These are phyloP conservation scores for Coemansia sp. DNA, from an alignment of 192 early-diverging fungal genomes.

Conservation along the genomic window DNA sequence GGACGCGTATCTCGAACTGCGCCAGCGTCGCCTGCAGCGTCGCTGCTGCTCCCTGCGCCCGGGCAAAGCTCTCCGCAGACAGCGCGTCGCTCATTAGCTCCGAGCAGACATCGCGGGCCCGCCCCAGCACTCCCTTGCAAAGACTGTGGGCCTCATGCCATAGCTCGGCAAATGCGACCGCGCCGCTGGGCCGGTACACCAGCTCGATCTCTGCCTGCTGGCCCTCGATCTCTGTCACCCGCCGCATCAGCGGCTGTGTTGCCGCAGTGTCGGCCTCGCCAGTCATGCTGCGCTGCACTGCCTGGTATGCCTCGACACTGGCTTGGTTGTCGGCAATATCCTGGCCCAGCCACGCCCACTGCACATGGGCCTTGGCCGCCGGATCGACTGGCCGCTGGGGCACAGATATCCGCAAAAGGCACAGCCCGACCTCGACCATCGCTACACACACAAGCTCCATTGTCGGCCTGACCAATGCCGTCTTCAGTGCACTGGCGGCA, in stretches of 20 bases:
- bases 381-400: slow-evolving; percentile 82
- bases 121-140: slow-evolving; percentile 3
- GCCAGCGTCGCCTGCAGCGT: slow-evolving; percentile 22
- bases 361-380: slow-evolving; percentile 63
- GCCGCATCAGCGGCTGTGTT: slow-evolving; percentile 2
- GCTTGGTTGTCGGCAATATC: slow-evolving; percentile 47
- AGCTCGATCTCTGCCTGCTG: slow-evolving; percentile 32
- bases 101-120: slow-evolving; percentile 3
- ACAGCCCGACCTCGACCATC: slow-evolving; percentile 41
- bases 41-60: background rate
- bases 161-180: slow-evolving; percentile 31
- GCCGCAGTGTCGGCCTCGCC: slow-evolving; percentile 46
- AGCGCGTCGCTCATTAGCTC: background rate
- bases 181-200: slow-evolving; percentile 24
- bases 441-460: slow-evolving; percentile 1
- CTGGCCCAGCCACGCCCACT: slow-evolving; percentile 56
- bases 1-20: slow-evolving; percentile 33
- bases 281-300: slow-evolving; percentile 57
- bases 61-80: background rate
- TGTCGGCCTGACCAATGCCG: background rate
- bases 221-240: slow-evolving; percentile 10
- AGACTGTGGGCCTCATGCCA: slow-evolving; percentile 42
- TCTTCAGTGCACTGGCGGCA: slow-evolving; percentile 4
- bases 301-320: slow-evolving; percentile 54
- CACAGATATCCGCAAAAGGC: slow-evolving; percentile 65